These are phyloP conservation scores for Hanseniaspora pseudoguilliermondii DNA, from an alignment of 805 yeast species.

Conservation along the genomic window DNA sequence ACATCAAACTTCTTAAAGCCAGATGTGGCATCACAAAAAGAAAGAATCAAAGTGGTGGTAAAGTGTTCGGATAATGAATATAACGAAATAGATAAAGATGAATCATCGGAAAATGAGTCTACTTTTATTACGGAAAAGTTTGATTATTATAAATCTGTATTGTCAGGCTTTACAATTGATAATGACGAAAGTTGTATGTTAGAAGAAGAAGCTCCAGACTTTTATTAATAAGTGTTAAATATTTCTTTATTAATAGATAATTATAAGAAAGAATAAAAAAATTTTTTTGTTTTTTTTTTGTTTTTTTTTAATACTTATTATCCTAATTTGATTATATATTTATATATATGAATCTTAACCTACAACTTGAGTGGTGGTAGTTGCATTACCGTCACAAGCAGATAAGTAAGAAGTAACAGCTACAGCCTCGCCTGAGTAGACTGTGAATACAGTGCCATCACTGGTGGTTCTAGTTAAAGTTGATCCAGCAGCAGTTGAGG, in stretches of 20 bases:
- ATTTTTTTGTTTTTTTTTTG: background rate
- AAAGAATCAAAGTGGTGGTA: background rate
- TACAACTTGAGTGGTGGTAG: background rate
- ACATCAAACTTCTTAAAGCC: background rate
- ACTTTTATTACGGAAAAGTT: background rate
- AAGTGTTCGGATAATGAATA: background rate
- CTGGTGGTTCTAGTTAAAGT: background rate
- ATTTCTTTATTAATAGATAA: no score
- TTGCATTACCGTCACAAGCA: background rate
- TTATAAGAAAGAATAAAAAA: no score
- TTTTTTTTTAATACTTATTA: background rate
- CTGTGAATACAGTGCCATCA: background rate
- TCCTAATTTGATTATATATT: background rate
- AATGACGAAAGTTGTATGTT: background rate
- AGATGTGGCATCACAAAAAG: background rate
- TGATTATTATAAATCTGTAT: background rate
- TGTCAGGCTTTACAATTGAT: background rate
- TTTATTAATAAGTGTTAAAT: background rate
- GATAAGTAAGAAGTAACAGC: constrained; percentile 1
- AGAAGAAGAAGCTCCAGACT: constrained; percentile 9
- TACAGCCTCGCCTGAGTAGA: constrained; percentile 2
- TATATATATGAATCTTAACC: background rate
- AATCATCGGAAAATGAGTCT: background rate
- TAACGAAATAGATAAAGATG: background rate
- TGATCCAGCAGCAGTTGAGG: background rate